These are phyloP conservation scores for Peniophora sp. DNA, from an alignment of 1,284 basidiomycete species.

Conservation along the genomic window DNA sequence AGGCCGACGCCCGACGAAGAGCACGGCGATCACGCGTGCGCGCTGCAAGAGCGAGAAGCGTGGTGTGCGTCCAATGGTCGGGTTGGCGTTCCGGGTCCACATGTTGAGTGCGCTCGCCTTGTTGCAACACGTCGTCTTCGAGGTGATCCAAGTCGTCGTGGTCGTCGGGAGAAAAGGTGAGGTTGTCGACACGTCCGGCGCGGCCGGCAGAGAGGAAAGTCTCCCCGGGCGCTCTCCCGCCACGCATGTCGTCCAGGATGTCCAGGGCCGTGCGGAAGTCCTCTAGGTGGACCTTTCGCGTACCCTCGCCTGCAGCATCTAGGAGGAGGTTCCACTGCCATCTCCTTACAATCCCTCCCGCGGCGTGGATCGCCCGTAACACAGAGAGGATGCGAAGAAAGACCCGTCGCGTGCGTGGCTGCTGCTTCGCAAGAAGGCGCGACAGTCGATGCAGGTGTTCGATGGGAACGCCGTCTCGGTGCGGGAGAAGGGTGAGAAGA, in stretches of 20 bases:
- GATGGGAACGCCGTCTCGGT: constrained; percentile 16
- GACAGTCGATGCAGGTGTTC: constrained; percentile 51
- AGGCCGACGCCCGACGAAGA: constrained; percentile 40
- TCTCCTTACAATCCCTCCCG: constrained; percentile 40
- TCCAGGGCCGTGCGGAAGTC: constrained; percentile 56
- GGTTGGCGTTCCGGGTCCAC: constrained; percentile 25
- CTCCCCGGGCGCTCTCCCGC: constrained; percentile 34
- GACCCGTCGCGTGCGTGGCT: constrained; percentile 46
- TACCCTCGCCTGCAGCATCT: constrained; percentile 58
- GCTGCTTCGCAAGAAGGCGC: constrained; percentile 41
- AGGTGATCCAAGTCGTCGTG: not conserved
- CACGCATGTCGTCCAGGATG: constrained; percentile 51
- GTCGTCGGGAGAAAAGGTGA: not conserved
- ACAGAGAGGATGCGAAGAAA: constrained; percentile 61
- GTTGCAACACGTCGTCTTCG: constrained; percentile 4
- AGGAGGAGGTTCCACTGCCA: constrained; percentile 74
- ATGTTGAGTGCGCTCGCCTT: constrained; percentile 2
- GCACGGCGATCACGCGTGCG: constrained; percentile 36
- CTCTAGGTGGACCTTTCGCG: constrained; percentile 43
- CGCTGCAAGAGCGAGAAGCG: constrained; percentile 54
- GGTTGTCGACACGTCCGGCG: not conserved
- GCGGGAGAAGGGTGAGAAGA: constrained; percentile 26
- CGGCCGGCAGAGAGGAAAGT: constrained; percentile 18
- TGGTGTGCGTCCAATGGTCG: constrained; percentile 62
- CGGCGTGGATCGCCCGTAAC: constrained; percentile 42